Base-by-base conservation (phyloP, 1,284 basidiomycete species). In the Grifola frondosa region DNA sequence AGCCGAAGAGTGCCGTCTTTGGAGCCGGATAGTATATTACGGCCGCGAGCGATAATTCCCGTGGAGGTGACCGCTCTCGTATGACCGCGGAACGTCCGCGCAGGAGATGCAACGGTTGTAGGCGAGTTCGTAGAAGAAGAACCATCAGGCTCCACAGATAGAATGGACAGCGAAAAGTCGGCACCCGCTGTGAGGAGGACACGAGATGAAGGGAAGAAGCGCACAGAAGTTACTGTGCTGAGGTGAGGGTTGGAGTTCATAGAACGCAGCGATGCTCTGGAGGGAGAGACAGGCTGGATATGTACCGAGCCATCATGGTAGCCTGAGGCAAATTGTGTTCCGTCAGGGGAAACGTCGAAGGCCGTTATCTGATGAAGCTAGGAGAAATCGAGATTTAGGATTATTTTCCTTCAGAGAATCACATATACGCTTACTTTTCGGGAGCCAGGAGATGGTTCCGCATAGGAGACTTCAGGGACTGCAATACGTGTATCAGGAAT, bases 1-100 rank as follows among this genome's bases (percentile, higher is more conserved):
- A 89, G 66, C 21, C 84, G 73, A 16, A 91, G 60, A 0, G 81
- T 84, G 2, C 81, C 79, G 58, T 93, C 90, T 42, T 78, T 75
- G 5, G 79, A 76, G 0, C 68, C 62, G 3, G 78, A 81, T 2
- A 92, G 56, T 11, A 92, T 65, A 51, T 82, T 81, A 22, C 77
- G 71, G 0, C 88, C 85, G 0, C 77, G 67, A 0, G 77, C 76
- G 26, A 91, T 63, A 48, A 91, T 85, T 3, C 69, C 75, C 0
- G 77, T 76, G 4, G 74, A 71, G 0, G 81, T 80, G 30, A 85
- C 68, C 0, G 79, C 71, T 2, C 86, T 75, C 2, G 74, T 78
- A 59, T 94, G 91, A 0, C 80, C 87, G 41, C 73, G 79, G 28
- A 91, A 63, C 1, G 77, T 80, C 20, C 88, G 83, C 2, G 66